A percentile compares a stretch with the other conserved stretches of the same genome.
Conservation (phyloP, 306 rosid genomes). For the Cicer pinnatifidum region DNA sequence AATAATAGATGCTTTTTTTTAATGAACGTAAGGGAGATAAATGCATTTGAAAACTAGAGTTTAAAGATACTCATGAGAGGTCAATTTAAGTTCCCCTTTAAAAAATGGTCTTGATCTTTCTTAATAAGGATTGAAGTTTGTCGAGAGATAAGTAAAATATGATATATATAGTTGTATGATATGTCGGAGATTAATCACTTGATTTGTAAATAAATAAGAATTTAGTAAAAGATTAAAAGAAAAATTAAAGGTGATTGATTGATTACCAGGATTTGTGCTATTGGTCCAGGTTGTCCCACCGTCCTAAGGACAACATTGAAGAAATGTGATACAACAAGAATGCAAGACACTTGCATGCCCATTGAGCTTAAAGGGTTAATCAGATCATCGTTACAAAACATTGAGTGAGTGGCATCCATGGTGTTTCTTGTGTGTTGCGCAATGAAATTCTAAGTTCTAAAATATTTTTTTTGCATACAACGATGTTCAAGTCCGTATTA, state of each 20-base stretch:
- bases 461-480: background rate
- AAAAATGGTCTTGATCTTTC: no score
- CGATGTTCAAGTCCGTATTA: background rate
- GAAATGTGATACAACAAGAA: conserved; percentile 89
- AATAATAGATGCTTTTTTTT: no score
- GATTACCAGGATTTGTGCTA: conserved; percentile 78
- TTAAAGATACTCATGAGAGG: no score
- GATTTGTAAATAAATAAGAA: no score
- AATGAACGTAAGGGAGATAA: no score
- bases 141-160: no score
- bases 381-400: conserved; percentile 67
- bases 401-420: conserved; percentile 78
- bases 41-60: no score
- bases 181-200: no score
- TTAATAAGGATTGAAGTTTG: no score
- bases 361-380: conserved; percentile 81
- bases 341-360: conserved; percentile 84
- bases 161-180: no score
- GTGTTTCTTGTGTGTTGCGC: conserved; percentile 7
- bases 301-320: conserved; percentile 78
- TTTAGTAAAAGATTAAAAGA: background rate
- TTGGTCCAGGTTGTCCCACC: conserved; percentile 87
- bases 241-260: background rate
- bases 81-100: no score
- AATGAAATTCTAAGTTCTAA: conserved; percentile 10